Conservation (phyloP, 495 filamentous ascomycete species). For the Annulohypoxylon maeteangense region DNA sequence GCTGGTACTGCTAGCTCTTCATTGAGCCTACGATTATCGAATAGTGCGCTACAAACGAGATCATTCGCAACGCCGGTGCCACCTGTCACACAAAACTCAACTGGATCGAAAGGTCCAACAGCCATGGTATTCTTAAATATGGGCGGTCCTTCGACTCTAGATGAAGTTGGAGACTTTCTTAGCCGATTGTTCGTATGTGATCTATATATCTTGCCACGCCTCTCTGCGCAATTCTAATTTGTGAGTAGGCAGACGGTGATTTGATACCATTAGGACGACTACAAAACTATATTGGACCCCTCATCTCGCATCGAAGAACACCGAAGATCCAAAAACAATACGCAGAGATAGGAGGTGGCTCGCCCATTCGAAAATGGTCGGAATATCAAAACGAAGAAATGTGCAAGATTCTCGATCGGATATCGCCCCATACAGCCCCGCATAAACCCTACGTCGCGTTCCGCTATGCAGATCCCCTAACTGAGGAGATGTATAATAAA, state of each 20-base stretch:
- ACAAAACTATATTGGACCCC: slow-evolving; percentile 87
- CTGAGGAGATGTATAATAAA: slow-evolving; percentile 87
- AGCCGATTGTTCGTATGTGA: slow-evolving; percentile 85
- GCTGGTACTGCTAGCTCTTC: slow-evolving; percentile 46
- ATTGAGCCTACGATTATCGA: slow-evolving; percentile 35
- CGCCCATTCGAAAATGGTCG: slow-evolving; percentile 97
- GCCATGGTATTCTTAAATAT: slow-evolving; percentile 99
- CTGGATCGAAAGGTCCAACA: slow-evolving; percentile 68
- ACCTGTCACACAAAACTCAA: slow-evolving; percentile 76
- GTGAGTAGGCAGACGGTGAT: slow-evolving; percentile 82
- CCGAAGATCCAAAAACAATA: slow-evolving; percentile 98
- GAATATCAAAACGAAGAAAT: slow-evolving; percentile 91
- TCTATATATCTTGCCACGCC: neutral
- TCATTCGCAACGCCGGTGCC: slow-evolving; percentile 74
- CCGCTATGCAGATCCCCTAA: slow-evolving; percentile 92
- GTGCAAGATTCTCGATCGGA: slow-evolving; percentile 93
- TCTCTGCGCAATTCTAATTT: slow-evolving; percentile 19
- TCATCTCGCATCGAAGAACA: slow-evolving; percentile 86
- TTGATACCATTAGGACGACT: slow-evolving; percentile 95
- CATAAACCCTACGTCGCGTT: slow-evolving; percentile 99
- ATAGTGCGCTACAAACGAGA: slow-evolving; percentile 52
- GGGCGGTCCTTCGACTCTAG: slow-evolving; percentile 90
- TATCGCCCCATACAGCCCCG: slow-evolving; percentile 91
- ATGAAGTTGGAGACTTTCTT: slow-evolving; percentile 92
- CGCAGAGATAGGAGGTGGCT: slow-evolving; percentile 92